Evolutionary conservation across 306 rosid genomes (phyloP).

Genomic region (Quillaja saponaria): DNA sequence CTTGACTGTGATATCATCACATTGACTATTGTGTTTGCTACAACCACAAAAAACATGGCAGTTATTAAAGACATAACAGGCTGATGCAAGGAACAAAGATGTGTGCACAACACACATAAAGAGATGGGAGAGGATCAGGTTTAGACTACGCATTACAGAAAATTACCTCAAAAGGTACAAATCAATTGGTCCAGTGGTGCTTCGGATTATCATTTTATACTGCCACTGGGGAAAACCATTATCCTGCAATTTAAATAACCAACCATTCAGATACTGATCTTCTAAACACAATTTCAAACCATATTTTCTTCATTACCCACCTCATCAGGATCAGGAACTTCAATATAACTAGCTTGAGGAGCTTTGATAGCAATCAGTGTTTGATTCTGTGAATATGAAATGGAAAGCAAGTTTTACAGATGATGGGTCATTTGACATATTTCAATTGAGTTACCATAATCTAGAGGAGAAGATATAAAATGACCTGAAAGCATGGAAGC

Average conservation of each 20-base stretch:
- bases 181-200: constrained; percentile 74
- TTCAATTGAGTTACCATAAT: constrained; percentile 6
- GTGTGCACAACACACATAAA: constrained; percentile 2
- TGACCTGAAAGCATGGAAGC: constrained; percentile 76
- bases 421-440: constrained; percentile 17
- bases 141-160: constrained; percentile 18
- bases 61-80: constrained; percentile 15
- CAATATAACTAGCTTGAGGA: constrained; percentile 70
- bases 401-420: constrained; percentile 35
- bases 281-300: constrained; percentile 22
- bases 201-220: constrained; percentile 67
- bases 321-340: constrained; percentile 90
- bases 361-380: constrained; percentile 77
- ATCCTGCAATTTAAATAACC: constrained; percentile 54
- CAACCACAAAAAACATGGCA: constrained; percentile 23
- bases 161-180: constrained; percentile 70
- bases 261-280: constrained; percentile 29
- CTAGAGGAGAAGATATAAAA: constrained; percentile 28
- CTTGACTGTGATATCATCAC: constrained; percentile 35
- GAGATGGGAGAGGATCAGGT: constrained; percentile 8
- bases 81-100: constrained; percentile 7
- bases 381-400: constrained; percentile 51
- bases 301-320: constrained; percentile 45
- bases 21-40: constrained; percentile 43
- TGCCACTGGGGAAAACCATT: constrained; percentile 55